Evolutionary conservation across 208 protist genomes (phyloP).

Genomic region (Trypanosomatidae sp.): DNA sequence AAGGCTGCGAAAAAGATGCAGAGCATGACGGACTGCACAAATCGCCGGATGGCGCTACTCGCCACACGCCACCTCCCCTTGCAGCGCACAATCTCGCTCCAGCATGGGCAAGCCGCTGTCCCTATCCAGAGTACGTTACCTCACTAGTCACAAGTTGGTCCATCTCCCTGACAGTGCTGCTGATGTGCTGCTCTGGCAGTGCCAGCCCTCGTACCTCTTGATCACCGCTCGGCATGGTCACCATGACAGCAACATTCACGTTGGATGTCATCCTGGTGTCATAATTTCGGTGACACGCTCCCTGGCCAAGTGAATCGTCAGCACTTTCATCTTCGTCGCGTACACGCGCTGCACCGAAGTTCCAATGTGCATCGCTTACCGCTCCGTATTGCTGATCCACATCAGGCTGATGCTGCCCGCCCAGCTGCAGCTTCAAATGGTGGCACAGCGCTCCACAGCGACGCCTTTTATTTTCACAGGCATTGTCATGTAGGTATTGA

Average conservation of each 20-base stretch:
- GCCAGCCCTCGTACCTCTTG: slow-evolving; percentile 28
- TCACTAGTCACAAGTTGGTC: slow-evolving; percentile 17
- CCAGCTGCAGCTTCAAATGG: slow-evolving; percentile 26
- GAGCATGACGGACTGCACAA: background rate
- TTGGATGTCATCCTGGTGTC: slow-evolving; percentile 24
- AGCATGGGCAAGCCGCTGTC: background rate
- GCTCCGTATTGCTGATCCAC: slow-evolving; percentile 24
- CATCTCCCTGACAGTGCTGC: slow-evolving; percentile 6
- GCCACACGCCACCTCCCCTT: background rate
- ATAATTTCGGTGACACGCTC: slow-evolving; percentile 22
- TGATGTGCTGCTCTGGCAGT: slow-evolving; percentile 35
- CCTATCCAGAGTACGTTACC: slow-evolving; percentile 23
- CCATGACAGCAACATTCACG: slow-evolving; percentile 30
- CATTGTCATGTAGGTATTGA: slow-evolving; percentile 26
- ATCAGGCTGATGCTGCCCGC: slow-evolving; percentile 24
- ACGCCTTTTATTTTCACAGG: slow-evolving; percentile 30
- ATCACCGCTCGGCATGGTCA: slow-evolving; percentile 28
- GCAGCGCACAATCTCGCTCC: background rate
- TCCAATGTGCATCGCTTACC: slow-evolving; percentile 30
- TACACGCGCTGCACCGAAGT: slow-evolving; percentile 24
- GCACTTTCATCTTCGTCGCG: slow-evolving; percentile 19
- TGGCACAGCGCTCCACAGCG: slow-evolving; percentile 26
- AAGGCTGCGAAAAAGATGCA: background rate
- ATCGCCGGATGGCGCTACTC: background rate
- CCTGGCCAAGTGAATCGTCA: slow-evolving; percentile 16